phyloP scores from a whole-genome alignment of 805 yeast genomes.

The Lipomyces kockii region DNA sequence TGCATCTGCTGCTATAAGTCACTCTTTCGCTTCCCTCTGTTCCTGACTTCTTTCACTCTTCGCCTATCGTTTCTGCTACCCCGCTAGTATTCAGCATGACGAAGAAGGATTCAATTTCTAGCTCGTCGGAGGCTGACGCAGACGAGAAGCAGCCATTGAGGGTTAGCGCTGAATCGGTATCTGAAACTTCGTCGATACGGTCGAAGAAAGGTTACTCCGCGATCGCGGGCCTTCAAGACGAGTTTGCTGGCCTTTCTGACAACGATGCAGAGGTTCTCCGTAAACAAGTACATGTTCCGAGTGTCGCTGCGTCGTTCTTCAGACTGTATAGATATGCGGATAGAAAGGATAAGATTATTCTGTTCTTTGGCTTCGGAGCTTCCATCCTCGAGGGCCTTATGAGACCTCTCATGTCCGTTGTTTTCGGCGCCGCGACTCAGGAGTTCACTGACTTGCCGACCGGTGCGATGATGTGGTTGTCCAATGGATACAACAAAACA shows the following conservation, averaged over 20 bases:
- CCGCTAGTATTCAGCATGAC: not conserved
- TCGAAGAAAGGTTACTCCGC: slow-evolving; percentile 26
- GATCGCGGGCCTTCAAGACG: slow-evolving; percentile 27
- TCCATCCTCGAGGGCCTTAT: slow-evolving; percentile 50
- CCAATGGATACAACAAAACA: slow-evolving; percentile 12
- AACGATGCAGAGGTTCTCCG: slow-evolving; percentile 45
- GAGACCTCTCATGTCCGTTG: slow-evolving; percentile 47
- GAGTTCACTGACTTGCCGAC: slow-evolving; percentile 41
- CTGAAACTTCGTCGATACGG: not conserved
- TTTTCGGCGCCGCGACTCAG: slow-evolving; percentile 50
- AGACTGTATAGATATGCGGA: slow-evolving; percentile 46
- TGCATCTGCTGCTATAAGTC: not conserved
- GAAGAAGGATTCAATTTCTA: not conserved
- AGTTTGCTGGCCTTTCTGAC: slow-evolving; percentile 40
- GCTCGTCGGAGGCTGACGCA: not conserved
- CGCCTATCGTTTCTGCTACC: not conserved
- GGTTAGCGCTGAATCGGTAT: slow-evolving; percentile 1
- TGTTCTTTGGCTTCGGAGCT: slow-evolving; percentile 43
- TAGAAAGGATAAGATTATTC: slow-evolving; percentile 40
- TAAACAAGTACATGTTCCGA: slow-evolving; percentile 42
- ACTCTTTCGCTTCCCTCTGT: not conserved
- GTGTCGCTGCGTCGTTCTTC: slow-evolving; percentile 39
- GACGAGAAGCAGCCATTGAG: slow-evolving; percentile 17
- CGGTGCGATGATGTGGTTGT: slow-evolving; percentile 11
- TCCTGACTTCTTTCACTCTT: not conserved